phyloP scores from a whole-genome alignment of 805 yeast species.

The Cyberlindnera xishuangbannaensis region DNA sequence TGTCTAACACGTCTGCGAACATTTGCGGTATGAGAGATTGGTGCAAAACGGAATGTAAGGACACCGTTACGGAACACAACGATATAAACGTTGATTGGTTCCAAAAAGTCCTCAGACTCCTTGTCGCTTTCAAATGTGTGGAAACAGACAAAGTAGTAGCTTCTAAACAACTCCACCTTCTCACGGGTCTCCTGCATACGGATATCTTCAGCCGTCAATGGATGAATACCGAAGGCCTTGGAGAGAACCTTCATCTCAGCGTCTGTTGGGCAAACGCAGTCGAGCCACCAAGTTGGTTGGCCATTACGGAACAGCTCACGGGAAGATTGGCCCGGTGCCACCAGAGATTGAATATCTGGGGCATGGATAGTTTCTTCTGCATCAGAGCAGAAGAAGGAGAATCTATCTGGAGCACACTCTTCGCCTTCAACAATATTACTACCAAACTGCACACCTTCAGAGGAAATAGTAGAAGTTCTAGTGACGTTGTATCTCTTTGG shows the following conservation, averaged over 20 bases:
- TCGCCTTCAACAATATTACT: slow-evolving; percentile 32
- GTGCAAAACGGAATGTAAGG: slow-evolving; percentile 85
- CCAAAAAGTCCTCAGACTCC: slow-evolving; percentile 77
- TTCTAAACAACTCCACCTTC: slow-evolving; percentile 86
- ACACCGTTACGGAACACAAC: slow-evolving; percentile 90
- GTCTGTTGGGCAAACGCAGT: slow-evolving; percentile 91
- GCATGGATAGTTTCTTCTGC: slow-evolving; percentile 87
- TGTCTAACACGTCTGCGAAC: slow-evolving; percentile 81
- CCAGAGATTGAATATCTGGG: slow-evolving; percentile 74
- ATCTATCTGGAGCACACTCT: slow-evolving; percentile 59
- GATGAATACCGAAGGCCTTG: slow-evolving; percentile 95
- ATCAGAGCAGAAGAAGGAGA: slow-evolving; percentile 76
- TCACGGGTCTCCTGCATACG: slow-evolving; percentile 96
- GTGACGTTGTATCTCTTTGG: slow-evolving; percentile 33
- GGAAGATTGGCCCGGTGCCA: slow-evolving; percentile 58
- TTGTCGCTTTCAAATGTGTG: slow-evolving; percentile 89
- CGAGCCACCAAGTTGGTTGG: slow-evolving; percentile 92
- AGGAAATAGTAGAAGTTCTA: slow-evolving; percentile 9
- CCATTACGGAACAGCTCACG: slow-evolving; percentile 65
- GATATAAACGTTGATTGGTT: slow-evolving; percentile 74
- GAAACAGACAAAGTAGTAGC: slow-evolving; percentile 92
- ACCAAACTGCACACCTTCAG: slow-evolving; percentile 35
- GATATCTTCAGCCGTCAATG: slow-evolving; percentile 96
- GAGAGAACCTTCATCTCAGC: slow-evolving; percentile 89
- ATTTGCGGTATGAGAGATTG: slow-evolving; percentile 91